These are phyloP conservation scores for Agaricus bisporus DNA, from an alignment of 768 basidiomycete species.

Conservation along the genomic window DNA sequence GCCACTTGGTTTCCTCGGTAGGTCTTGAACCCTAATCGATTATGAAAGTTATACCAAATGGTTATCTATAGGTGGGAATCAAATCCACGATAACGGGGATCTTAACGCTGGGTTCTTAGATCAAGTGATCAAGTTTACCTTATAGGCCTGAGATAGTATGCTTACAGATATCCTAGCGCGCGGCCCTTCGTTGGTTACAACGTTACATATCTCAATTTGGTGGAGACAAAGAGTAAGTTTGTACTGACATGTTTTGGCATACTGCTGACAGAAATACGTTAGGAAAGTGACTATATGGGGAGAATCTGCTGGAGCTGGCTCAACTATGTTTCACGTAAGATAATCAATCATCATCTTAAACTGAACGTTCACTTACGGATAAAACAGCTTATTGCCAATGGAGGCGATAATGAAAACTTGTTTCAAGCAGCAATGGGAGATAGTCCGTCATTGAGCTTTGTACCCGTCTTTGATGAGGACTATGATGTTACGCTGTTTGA, in stretches of 20 bases:
- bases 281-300: slow-evolving; percentile 39
- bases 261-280: not conserved
- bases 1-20: slow-evolving; percentile 35
- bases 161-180: slow-evolving; percentile 17
- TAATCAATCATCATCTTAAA: not conserved
- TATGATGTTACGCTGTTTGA: slow-evolving; percentile 30
- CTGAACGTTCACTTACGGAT: not conserved
- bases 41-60: not conserved
- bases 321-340: slow-evolving; percentile 33
- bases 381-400: slow-evolving; percentile 31
- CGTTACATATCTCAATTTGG: slow-evolving; percentile 30
- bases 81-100: slow-evolving; percentile 24
- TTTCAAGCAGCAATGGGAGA: slow-evolving; percentile 39
- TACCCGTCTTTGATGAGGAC: slow-evolving; percentile 25
- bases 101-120: slow-evolving; percentile 35
- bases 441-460: slow-evolving; percentile 34
- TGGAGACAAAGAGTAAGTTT: slow-evolving; percentile 26
- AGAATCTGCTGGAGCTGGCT: slow-evolving; percentile 35
- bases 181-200: slow-evolving; percentile 32
- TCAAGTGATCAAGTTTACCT: slow-evolving; percentile 21
- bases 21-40: not conserved
- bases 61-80: slow-evolving; percentile 25
- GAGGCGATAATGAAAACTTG: slow-evolving; percentile 29
- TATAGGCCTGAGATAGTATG: not conserved
- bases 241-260: not conserved